Evolutionary conservation across 345 rosid species (phyloP), one percentile per base, ranked within the genome.

Genomic region (Garcia nutans): DNA sequence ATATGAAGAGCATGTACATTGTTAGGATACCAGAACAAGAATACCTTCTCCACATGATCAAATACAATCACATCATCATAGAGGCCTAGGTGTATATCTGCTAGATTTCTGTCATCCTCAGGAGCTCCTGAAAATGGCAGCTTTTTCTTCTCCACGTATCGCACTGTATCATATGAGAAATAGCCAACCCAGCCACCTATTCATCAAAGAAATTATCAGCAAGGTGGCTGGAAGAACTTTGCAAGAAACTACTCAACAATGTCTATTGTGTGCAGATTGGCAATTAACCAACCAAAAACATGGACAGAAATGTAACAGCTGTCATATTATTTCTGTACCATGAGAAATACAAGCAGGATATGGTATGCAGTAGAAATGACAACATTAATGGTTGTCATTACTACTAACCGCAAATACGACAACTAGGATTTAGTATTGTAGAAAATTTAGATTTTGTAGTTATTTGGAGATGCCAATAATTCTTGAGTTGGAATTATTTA

Each of bases 141-240:
- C 81, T 83, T 93, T 78, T 86, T 89, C 82, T 86, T 91, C 84
- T 95, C 99, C 9, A 85, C 91, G 19, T 95, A 90, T 58, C 97
- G 90, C 65, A 95, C 91, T 2, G 96, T 91, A 70, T 93, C 98
- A 42, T 95, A 95, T 0, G 99, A 90, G 84, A 95, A 95, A 80
- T 86, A 93, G 75, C 99, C 99, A 80, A 93, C 86, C 99, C 99
- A 95, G 45, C 99, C 99, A 87, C 99, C 99, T 93, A 77, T 16
- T 33, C 70, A 74, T 57, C 50, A 65, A 12, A 65, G 31, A n/a
- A 68, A 37, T 41, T 54, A 68, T 60, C 65, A 72, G 26, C 12
- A 44, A 74, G 54, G 31, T 50, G 59, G 45, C 56, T n/a, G 52
- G 42, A 37, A 37, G 41, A 37, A 31, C 65, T 42, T 65, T 26